Conservation (phyloP, 768 basidiomycete genomes). For the Xanthoconium stramineum region DNA sequence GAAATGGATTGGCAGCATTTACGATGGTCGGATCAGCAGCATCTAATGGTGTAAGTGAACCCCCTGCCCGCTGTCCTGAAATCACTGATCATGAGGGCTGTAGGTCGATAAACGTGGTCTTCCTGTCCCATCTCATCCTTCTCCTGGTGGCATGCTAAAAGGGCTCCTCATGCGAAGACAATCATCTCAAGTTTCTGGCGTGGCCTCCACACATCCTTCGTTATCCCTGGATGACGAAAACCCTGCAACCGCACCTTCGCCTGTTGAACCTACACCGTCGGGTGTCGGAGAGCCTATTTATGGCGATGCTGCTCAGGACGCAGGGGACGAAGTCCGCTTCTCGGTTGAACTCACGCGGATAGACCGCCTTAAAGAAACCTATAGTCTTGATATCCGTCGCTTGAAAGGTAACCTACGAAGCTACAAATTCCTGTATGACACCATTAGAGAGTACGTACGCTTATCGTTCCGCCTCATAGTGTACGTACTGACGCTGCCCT, state of each 20-base stretch:
- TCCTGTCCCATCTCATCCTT: constrained; percentile 75
- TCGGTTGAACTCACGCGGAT: constrained; percentile 91
- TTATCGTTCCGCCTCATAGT: constrained; percentile 9
- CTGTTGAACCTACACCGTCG: constrained; percentile 36
- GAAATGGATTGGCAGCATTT: constrained; percentile 63
- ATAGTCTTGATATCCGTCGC: constrained; percentile 87
- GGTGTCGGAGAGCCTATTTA: constrained; percentile 58
- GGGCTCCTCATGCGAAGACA: constrained; percentile 89
- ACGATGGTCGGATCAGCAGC: constrained; percentile 79
- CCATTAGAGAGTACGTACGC: constrained; percentile 71
- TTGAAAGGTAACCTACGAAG: constrained; percentile 90
- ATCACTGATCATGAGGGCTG: constrained; percentile 5
- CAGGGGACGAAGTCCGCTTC: constrained; percentile 95
- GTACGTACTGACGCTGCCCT: constrained; percentile 8
- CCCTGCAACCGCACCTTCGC: constrained; percentile 18
- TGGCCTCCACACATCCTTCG: constrained; percentile 38
- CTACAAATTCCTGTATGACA: constrained; percentile 91
- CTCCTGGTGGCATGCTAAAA: constrained; percentile 75
- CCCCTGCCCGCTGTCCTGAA: not conserved
- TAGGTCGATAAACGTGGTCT: constrained; percentile 89
- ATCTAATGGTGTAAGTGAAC: constrained; percentile 73
- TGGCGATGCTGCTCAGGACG: constrained; percentile 76
- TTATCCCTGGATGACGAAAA: constrained; percentile 49
- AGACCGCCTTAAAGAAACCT: constrained; percentile 86
- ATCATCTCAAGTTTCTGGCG: constrained; percentile 68